Evolutionary conservation across 2,329 filamentous ascomycete species (phyloP).

Genomic region (Cordyceps farinosa): DNA sequence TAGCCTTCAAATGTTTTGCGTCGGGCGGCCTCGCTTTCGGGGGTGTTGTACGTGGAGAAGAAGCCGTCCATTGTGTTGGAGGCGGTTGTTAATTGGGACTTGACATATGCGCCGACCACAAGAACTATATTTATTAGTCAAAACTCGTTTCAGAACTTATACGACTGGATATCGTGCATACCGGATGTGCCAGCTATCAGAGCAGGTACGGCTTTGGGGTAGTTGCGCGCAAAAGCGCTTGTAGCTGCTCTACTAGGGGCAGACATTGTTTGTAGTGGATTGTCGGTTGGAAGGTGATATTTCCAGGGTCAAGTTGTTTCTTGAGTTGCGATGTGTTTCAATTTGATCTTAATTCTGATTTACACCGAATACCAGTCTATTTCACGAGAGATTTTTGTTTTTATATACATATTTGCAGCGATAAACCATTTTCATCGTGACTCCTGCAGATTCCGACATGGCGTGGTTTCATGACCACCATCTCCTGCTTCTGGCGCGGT

Average conservation of each 20-base stretch:
- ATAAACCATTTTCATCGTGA: not conserved
- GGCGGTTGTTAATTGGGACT: slow-evolving; percentile 30
- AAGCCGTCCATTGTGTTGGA: slow-evolving; percentile 36
- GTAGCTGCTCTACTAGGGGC: slow-evolving; percentile 6
- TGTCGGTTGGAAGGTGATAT: no score
- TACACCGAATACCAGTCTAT: not conserved
- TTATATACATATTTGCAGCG: not conserved
- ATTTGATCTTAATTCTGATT: not conserved
- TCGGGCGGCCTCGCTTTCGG: slow-evolving; percentile 34
- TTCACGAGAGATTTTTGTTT: not conserved
- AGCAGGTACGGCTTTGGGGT: slow-evolving; percentile 6
- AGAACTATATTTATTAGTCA: not conserved
- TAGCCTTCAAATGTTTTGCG: slow-evolving; percentile 32
- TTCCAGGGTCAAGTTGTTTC: not conserved
- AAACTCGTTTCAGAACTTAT: not conserved
- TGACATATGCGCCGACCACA: slow-evolving; percentile 32
- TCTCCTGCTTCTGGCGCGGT: slow-evolving; percentile 14
- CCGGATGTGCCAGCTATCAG: slow-evolving; percentile 14
- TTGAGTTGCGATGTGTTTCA: not conserved
- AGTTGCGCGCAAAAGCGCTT: slow-evolving; percentile 13
- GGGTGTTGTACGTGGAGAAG: slow-evolving; percentile 37
- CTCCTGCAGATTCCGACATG: slow-evolving; percentile 13
- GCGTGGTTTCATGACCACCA: slow-evolving; percentile 9
- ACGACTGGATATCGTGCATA: not conserved
- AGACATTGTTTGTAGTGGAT: slow-evolving; percentile 4